Evolutionary conservation across 1,139 yeast species (phyloP), one percentile per base, ranked within the genome.

Genomic region (Hyphopichia wangnamkhiaoensis): DNA sequence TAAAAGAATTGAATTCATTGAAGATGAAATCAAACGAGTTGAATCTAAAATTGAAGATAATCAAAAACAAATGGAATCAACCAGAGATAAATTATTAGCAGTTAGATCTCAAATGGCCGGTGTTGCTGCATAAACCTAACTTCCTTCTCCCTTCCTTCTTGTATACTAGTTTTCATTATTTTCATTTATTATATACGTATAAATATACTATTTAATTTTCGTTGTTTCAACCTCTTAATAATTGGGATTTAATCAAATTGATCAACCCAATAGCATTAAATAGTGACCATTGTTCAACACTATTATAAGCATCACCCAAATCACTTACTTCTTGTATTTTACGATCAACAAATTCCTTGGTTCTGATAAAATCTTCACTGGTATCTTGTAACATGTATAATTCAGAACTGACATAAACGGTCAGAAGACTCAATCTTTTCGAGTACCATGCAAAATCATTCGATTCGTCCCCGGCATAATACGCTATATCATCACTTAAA

Each of bases 381-480:
- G 70, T 68, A 59, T 91, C 97, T 50, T 77, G 84, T 34, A 88
- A 68, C 95, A 85, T 87, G 65, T 78, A 88, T 46, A 89, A 65
- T 58, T 93, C 97, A 29, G 83, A 59, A 26, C 84, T 74, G 1
- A 86, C 85, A 56, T 86, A 89, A 4, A 86, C 76, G 1, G 85
- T 71, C 15, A 89, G 75, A 21, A 91, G 59, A 5, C 87, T 76
- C 20, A 83, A 67, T 48, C 98, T 71, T 57, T 90, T 87, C n/a
- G 95, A 70, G 59, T 93, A 93, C 98, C 98, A 93, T 2, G 88
- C 84, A 59, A 87, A 83, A 59, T 89, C 96, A 44, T 84, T 79
- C n/a, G 94, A 80, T 39, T 71, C 64, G 56, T 91, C 97, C 3
- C 91, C 94, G 0, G 95, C 81, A 50, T 80, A 80, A 60, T 67